These are phyloP conservation scores for Camelina sativa DNA, from an alignment of 345 rosid genomes.

Conservation along the genomic window DNA sequence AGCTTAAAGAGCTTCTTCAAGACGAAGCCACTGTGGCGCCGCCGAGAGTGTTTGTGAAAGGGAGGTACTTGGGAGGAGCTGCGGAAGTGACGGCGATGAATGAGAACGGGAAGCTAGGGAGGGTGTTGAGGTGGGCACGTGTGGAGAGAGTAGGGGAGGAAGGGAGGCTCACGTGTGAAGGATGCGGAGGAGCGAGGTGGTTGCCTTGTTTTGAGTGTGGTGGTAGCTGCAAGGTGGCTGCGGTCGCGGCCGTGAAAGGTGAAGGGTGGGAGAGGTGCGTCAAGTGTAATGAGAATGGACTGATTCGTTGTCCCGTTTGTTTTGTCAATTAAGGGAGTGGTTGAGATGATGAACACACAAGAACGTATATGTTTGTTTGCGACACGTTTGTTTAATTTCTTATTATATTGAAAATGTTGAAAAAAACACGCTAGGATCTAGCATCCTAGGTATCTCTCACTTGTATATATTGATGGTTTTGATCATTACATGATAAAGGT, in stretches of 20 bases:
- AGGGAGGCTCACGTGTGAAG: slow-evolving; percentile 77
- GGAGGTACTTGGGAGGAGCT: slow-evolving; percentile 83
- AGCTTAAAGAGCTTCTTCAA: slow-evolving; percentile 61
- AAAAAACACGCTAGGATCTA: background rate
- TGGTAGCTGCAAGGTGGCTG: slow-evolving; percentile 79
- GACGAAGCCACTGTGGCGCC: slow-evolving; percentile 54
- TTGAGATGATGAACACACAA: slow-evolving; percentile 18
- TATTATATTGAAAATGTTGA: background rate
- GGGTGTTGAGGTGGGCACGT: slow-evolving; percentile 66
- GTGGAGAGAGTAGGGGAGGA: slow-evolving; percentile 61
- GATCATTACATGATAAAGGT: background rate
- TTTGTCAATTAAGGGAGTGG: slow-evolving; percentile 14
- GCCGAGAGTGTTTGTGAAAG: slow-evolving; percentile 85
- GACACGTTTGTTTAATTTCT: slow-evolving; percentile 6
- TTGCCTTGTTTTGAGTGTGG: slow-evolving; percentile 87
- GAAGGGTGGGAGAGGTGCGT: slow-evolving; percentile 63
- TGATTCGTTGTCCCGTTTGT: slow-evolving; percentile 79
- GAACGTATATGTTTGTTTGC: background rate
- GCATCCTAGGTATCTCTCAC: background rate
- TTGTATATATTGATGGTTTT: background rate
- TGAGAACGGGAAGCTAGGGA: slow-evolving; percentile 70
- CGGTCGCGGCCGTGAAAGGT: slow-evolving; percentile 47
- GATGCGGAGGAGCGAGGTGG: slow-evolving; percentile 91
- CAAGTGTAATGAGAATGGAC: slow-evolving; percentile 85
- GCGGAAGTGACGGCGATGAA: slow-evolving; percentile 70